A percentile compares a stretch with the other conserved stretches of the same genome.
Evolutionary conservation across 225 moss, liverwort and hornwort genomes (phyloP).

Genomic region (Neckera pumila): DNA sequence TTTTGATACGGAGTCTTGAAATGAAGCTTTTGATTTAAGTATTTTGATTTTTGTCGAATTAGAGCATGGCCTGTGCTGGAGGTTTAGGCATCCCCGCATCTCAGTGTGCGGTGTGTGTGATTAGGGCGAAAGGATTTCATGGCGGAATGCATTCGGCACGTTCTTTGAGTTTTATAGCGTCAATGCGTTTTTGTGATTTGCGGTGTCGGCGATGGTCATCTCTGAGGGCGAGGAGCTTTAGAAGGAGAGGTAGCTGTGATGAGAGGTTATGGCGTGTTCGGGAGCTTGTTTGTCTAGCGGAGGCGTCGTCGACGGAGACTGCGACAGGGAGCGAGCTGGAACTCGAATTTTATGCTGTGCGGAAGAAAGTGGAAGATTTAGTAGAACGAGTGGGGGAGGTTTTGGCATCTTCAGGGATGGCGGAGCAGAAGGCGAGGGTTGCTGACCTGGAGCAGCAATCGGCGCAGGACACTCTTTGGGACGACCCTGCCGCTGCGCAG

Average conservation of each 20-base stretch:
- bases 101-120: neutral
- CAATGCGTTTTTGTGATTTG: neutral
- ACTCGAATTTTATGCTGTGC: constrained; percentile 62
- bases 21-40: neutral
- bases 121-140: neutral
- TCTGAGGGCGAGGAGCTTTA: neutral
- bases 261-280: neutral
- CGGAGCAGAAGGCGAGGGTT: constrained; percentile 46
- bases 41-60: neutral
- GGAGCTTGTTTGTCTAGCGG: neutral
- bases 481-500: constrained; percentile 74
- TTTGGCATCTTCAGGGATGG: constrained; percentile 62
- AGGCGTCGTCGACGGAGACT: constrained; percentile 15
- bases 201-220: neutral
- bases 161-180: neutral
- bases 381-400: constrained; percentile 54
- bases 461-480: constrained; percentile 71
- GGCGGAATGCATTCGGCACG: neutral
- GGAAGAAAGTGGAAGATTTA: constrained; percentile 63
- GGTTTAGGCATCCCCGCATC: neutral
- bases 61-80: constrained; percentile 8
- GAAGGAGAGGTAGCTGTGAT: neutral
- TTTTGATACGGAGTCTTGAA: neutral
- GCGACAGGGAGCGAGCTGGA: constrained; percentile 43
- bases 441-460: constrained; percentile 74